Conservation (phyloP, 78 protist genomes). For the Anaeramoeba flamelloides region DNA sequence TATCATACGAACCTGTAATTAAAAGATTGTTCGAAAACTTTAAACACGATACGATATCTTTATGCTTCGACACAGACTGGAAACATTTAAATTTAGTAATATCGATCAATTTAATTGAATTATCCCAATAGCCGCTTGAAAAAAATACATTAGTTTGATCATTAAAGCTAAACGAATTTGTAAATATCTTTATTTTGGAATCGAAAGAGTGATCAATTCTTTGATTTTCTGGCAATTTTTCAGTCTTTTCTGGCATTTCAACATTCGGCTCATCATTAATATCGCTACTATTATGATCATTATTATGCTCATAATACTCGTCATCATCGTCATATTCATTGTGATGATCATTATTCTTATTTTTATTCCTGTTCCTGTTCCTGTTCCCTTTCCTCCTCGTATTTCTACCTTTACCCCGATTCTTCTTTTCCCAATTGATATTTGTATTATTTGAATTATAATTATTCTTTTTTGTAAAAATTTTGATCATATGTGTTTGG, state of each 20-base stretch:
- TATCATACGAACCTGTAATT: background rate
- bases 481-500: too few relatives aligned
- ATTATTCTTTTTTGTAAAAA: too few relatives aligned
- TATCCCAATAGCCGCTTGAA: background rate
- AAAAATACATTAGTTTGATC: background rate
- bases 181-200: background rate
- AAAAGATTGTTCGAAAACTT: background rate
- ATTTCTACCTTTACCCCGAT: too few relatives aligned
- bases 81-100: background rate
- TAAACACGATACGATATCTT: background rate
- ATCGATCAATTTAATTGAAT: background rate
- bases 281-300: background rate
- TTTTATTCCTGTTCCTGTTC: too few relatives aligned
- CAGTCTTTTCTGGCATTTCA: too few relatives aligned
- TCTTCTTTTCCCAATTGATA: too few relatives aligned
- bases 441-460: too few relatives aligned
- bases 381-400: too few relatives aligned
- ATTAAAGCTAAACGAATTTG: background rate
- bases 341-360: too few relatives aligned
- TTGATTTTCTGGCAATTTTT: too few relatives aligned
- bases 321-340: background rate
- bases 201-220: background rate
- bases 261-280: background rate
- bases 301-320: background rate
- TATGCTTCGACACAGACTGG: background rate